Base-by-base conservation (phyloP, 768 basidiomycete species). In the Russula griseocarnosa region DNA sequence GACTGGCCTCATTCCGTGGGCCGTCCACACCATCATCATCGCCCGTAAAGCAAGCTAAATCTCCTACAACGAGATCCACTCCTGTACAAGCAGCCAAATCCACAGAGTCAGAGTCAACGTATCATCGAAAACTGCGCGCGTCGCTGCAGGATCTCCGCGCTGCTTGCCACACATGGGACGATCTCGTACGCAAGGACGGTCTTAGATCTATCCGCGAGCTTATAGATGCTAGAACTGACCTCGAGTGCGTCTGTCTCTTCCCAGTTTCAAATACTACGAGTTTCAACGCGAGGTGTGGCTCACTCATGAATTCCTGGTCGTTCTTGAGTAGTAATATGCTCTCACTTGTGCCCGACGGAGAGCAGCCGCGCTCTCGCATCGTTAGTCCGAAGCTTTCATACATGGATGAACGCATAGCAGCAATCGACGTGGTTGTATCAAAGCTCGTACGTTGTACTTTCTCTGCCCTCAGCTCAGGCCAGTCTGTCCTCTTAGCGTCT, bases 101-200 rank as follows among this genome's bases (percentile, higher is more conserved):
- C 28, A 53, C 69, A 13, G 93, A 94, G 71, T 87, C 69, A 13
- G 93, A 94, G 71, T 87, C 90, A 0, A 89, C 91, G 0, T 85
- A 84, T 73, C 93, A 95, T 72, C 84, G 93, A 16, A 91, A 85
- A 77, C 76, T 86, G n/a, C 77, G 90, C 56, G 78, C 83, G 2
- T 75, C 83, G 4, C 74, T 95, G 38, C 84, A 83, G 36, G 92
- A 94, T 68, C 71, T 94, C 18, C 82, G 82, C 2, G 74, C 77
- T 14, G 79, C 83, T 20, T 74, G 87, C 10, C 79, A 83, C 62
- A 88, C 85, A 58, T 96, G 93, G 93, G 88, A 94, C 67, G 88
- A 93, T 68, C 78, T 94, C 50, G 85, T 94, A 1, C 78, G 88
- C 11, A 70, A 86, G 16, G 92, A 95, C 70, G 93, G 93, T 9